phyloP scores from a whole-genome alignment of 2,329 filamentous ascomycete species.

The Neocucurbitaria cava region DNA sequence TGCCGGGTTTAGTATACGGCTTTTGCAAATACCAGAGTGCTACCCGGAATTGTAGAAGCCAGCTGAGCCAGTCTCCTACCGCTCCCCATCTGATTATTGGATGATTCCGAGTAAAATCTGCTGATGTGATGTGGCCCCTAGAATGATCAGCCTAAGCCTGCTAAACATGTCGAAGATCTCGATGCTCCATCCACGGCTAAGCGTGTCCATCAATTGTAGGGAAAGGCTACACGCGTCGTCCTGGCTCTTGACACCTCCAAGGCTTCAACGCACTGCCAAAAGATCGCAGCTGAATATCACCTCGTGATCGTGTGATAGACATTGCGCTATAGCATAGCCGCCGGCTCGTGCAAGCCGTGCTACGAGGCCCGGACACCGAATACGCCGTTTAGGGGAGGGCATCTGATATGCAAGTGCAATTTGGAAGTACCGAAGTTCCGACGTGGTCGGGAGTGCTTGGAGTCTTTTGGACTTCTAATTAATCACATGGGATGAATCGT shows the following conservation, averaged over 20 bases:
- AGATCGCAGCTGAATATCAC: not conserved
- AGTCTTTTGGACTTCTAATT: slow-evolving; percentile 2
- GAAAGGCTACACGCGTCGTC: not conserved
- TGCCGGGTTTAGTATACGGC: not conserved
- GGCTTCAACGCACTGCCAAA: slow-evolving; percentile 7
- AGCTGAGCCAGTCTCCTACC: not conserved
- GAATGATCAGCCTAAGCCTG: slow-evolving; percentile 1
- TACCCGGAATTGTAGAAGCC: not conserved
- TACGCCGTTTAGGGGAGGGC: not conserved
- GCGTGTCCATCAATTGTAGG: not conserved
- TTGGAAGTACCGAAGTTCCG: slow-evolving; percentile 1
- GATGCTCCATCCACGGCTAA: not conserved
- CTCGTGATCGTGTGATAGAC: not conserved
- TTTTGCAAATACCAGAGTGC: not conserved
- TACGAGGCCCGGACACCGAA: not conserved
- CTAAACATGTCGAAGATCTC: not conserved
- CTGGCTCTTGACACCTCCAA: slow-evolving; percentile 10
- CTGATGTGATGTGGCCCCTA: slow-evolving; percentile 4
- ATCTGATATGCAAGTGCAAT: not conserved
- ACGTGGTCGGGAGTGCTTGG: slow-evolving; percentile 3
- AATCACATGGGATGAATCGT: slow-evolving; percentile 2
- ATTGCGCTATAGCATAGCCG: not conserved
- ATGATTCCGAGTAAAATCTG: not conserved
- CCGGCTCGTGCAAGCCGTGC: not conserved
- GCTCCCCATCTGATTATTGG: not conserved